phyloP scores from a whole-genome alignment of 2,329 filamentous ascomycete species.

The Cladophialophora psammophila region DNA sequence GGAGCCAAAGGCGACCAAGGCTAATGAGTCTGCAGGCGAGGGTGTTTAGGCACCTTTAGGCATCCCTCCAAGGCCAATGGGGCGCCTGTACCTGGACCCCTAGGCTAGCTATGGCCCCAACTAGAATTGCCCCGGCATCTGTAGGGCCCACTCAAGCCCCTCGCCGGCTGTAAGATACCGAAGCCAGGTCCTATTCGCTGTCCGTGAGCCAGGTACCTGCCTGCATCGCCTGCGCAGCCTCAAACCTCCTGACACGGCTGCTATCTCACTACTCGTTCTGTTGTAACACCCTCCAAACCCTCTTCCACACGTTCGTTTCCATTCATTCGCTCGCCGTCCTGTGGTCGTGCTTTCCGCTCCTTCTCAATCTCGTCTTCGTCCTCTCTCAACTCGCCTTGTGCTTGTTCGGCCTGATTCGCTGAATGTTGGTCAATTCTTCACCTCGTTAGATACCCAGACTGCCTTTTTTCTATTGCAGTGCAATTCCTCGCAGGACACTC shows the following conservation, averaged over 20 bases:
- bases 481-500: conserved; percentile 24
- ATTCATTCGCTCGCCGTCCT: conserved; percentile 24
- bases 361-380: conserved; percentile 27
- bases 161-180: conserved; percentile 17
- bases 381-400: conserved; percentile 1
- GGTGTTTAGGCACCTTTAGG: conserved; percentile 14
- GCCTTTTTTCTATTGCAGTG: conserved; percentile 24
- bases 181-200: conserved; percentile 2
- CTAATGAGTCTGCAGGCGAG: conserved; percentile 22
- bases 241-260: conserved; percentile 23
- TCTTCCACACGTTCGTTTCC: conserved; percentile 25
- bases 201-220: conserved; percentile 10
- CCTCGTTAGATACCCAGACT: conserved; percentile 28
- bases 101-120: conserved; percentile 9
- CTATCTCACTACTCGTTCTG: conserved; percentile 20
- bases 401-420: conserved; percentile 12
- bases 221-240: conserved; percentile 6
- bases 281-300: conserved; percentile 22
- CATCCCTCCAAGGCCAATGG: conserved; percentile 21
- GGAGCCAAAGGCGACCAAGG: conserved; percentile 17
- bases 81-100: conserved; percentile 13
- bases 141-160: background rate
- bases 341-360: conserved; percentile 30
- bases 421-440: background rate
- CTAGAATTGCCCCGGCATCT: conserved; percentile 7